Evolutionary conservation across 176 grass and related monocot species (phyloP).

Genomic region (sorghum (Sorghum bicolor)): DNA sequence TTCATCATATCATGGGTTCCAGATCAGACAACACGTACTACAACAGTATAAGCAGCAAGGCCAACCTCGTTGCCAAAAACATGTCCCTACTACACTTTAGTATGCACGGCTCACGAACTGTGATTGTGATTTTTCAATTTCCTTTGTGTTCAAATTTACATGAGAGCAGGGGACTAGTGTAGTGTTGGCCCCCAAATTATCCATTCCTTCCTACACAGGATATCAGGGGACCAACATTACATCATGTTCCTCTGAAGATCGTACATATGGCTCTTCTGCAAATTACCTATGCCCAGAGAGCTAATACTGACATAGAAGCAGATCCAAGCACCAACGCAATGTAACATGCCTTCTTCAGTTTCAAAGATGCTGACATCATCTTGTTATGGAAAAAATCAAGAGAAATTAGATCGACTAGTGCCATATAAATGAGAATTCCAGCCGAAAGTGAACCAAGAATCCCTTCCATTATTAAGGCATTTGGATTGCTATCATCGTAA

Average conservation of each 20-base stretch:
- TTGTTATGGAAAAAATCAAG: conserved; percentile 97
- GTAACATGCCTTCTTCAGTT: conserved; percentile 74
- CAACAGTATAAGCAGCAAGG: not conserved
- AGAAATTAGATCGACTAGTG: conserved; percentile 88
- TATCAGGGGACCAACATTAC: not conserved
- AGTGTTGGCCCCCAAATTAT: not conserved
- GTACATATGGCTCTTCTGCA: conserved; percentile 8
- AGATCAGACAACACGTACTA: not conserved
- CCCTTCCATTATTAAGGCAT: conserved; percentile 88
- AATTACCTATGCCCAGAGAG: conserved; percentile 79
- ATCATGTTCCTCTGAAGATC: conserved; percentile 12
- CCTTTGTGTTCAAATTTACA: conserved; percentile 26
- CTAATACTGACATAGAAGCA: conserved; percentile 91
- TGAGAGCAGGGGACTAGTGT: not conserved
- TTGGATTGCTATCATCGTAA: conserved; percentile 88
- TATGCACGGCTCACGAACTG: not conserved
- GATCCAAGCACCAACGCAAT: conserved; percentile 86
- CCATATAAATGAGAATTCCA: conserved; percentile 92
- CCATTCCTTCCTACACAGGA: not conserved
- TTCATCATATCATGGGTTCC: not conserved
- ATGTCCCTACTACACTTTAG: not conserved
- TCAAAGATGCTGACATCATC: conserved; percentile 58
- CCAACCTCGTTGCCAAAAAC: not conserved
- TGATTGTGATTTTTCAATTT: not conserved
- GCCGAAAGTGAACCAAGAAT: conserved; percentile 84